These are phyloP conservation scores for Geoglossum glabrum DNA, from an alignment of 495 filamentous ascomycete species.

Conservation along the genomic window DNA sequence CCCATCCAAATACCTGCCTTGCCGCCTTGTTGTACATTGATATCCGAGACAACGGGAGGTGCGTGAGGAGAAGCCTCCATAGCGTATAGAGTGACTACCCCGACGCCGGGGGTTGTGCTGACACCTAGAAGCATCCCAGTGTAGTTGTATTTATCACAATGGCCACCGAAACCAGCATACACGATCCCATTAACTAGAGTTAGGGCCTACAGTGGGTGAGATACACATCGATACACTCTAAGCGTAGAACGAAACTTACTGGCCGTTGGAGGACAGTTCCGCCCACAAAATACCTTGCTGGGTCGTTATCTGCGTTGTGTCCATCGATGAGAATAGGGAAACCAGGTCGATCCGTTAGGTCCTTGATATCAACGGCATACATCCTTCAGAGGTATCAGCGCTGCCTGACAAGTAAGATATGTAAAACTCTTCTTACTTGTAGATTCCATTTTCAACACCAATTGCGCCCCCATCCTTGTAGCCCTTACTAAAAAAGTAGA, in stretches of 20 bases:
- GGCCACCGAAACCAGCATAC: slow-evolving; percentile 21
- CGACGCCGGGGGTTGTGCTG: not conserved
- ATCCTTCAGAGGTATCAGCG: slow-evolving; percentile 7
- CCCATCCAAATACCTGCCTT: slow-evolving; percentile 25
- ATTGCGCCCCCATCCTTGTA: slow-evolving; percentile 13
- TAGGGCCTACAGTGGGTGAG: slow-evolving; percentile 8
- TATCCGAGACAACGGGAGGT: slow-evolving; percentile 6
- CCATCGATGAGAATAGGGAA: slow-evolving; percentile 18
- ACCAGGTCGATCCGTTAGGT: slow-evolving; percentile 16
- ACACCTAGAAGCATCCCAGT: slow-evolving; percentile 13
- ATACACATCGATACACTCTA: not conserved
- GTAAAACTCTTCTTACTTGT: slow-evolving; percentile 6
- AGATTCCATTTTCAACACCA: slow-evolving; percentile 12
- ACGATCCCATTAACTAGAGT: slow-evolving; percentile 17
- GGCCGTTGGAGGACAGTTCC: slow-evolving; percentile 20
- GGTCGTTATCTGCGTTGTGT: slow-evolving; percentile 16
- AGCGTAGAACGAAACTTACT: not conserved
- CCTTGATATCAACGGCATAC: slow-evolving; percentile 19
- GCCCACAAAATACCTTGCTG: slow-evolving; percentile 17
- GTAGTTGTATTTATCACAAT: slow-evolving; percentile 18
- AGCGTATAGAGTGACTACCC: slow-evolving; percentile 12
- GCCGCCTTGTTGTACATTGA: slow-evolving; percentile 16
- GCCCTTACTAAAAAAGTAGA: slow-evolving; percentile 21
- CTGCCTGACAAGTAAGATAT: not conserved
- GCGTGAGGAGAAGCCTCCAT: slow-evolving; percentile 18